A percentile compares a stretch with the other conserved stretches of the same genome.
Conservation (phyloP, 1,284 basidiomycete species). For the Heterobasidion occidentale region DNA sequence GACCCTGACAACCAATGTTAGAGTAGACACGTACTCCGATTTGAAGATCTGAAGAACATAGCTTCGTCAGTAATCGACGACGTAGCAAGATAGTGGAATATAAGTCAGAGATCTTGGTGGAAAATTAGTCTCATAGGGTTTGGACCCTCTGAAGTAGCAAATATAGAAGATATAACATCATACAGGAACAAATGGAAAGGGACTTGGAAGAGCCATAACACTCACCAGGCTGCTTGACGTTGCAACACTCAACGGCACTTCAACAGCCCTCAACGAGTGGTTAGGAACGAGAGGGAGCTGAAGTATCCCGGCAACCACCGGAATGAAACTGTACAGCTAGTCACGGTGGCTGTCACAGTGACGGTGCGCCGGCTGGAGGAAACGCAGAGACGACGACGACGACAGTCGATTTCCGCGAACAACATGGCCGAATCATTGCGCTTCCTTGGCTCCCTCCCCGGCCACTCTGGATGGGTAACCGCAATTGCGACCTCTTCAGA, state of each 20-base stretch:
- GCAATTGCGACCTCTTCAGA: constrained; percentile 96
- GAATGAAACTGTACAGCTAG: constrained; percentile 29
- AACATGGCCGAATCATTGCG: constrained; percentile 81
- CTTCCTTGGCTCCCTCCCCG: constrained; percentile 88
- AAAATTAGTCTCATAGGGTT: constrained; percentile 62
- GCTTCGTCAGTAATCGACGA: too few relatives aligned
- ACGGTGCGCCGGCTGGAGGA: constrained; percentile 10
- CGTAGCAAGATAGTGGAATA: background rate
- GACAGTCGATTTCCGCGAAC: constrained; percentile 23
- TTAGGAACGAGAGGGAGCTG: background rate
- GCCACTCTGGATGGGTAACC: constrained; percentile 96
- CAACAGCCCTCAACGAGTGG: too few relatives aligned
- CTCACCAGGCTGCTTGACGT: background rate
- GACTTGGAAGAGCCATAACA: background rate
- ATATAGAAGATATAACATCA: constrained; percentile 57
- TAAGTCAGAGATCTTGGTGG: constrained; percentile 81
- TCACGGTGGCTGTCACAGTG: constrained; percentile 58
- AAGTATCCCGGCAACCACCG: constrained; percentile 23
- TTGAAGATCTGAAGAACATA: too few relatives aligned
- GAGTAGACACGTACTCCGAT: too few relatives aligned
- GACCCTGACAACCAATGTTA: too few relatives aligned
- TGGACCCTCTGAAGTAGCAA: constrained; percentile 50
- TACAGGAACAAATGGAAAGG: constrained; percentile 13
- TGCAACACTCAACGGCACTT: too few relatives aligned
- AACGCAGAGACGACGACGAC: constrained; percentile 23